Evolutionary conservation across 148 eudicot genomes (phyloP).

Genomic region (Chenopodium suecicum): DNA sequence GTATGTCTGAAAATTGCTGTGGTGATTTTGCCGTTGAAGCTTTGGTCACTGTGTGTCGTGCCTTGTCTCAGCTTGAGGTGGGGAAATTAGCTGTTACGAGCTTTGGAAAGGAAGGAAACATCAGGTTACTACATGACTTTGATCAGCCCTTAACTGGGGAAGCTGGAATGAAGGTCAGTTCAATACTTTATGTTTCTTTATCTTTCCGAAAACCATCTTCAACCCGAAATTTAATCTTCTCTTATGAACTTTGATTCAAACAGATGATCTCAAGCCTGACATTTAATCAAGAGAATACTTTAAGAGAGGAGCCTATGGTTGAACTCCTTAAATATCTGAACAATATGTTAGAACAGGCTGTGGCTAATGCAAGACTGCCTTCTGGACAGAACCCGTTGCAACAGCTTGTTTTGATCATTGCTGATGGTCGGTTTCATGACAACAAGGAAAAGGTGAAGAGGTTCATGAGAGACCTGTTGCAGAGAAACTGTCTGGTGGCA

Average conservation of each 20-base stretch:
- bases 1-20: constrained; percentile 89
- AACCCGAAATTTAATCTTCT: background rate
- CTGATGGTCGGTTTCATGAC: constrained; percentile 86
- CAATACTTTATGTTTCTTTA: background rate
- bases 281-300: constrained; percentile 85
- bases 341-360: constrained; percentile 70
- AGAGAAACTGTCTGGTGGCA: constrained; percentile 84
- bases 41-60: constrained; percentile 94
- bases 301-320: constrained; percentile 72
- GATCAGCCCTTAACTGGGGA: constrained; percentile 85
- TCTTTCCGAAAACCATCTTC: background rate
- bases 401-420: constrained; percentile 90
- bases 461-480: constrained; percentile 67
- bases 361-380: constrained; percentile 70
- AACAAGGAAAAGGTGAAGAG: constrained; percentile 74
- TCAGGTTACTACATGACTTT: constrained; percentile 78
- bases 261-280: constrained; percentile 96
- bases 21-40: constrained; percentile 94
- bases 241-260: constrained; percentile 13
- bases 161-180: constrained; percentile 81
- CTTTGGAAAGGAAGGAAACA: constrained; percentile 82
- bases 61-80: constrained; percentile 93
- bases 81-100: constrained; percentile 93
- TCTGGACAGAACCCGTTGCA: constrained; percentile 87
- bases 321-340: constrained; percentile 74